Percentiles rank a stretch among this genome's conserved stretches.
Conservation (phyloP, 192 early-diverging fungal genomes). For the Coemansia sp. region DNA sequence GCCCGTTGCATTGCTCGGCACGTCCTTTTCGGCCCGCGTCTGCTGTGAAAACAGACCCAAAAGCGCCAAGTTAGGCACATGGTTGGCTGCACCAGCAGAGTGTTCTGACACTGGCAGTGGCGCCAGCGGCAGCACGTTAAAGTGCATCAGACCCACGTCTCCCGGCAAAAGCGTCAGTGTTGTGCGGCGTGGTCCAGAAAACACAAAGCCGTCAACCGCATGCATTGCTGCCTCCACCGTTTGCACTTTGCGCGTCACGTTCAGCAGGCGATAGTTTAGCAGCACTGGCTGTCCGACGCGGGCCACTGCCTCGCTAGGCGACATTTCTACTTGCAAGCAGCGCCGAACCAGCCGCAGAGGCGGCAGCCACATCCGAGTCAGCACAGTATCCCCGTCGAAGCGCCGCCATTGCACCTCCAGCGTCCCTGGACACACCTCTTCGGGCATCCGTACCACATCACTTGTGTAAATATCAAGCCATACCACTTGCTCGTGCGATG, state of each 20-base stretch:
- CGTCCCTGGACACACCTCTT: conserved; percentile 15
- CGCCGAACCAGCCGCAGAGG: conserved; percentile 20
- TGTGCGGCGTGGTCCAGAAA: conserved; percentile 31
- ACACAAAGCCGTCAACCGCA: conserved; percentile 41
- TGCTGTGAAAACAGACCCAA: conserved; percentile 1
- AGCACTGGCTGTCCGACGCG: conserved; percentile 29
- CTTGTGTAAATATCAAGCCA: conserved; percentile 29
- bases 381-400: neutral
- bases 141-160: conserved; percentile 15
- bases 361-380: conserved; percentile 33
- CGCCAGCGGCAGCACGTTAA: conserved; percentile 26
- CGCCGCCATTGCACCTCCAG: conserved; percentile 40
- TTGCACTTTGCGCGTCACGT: conserved; percentile 20
- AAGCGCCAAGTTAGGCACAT: conserved; percentile 5
- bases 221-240: conserved; percentile 33
- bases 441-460: conserved; percentile 32
- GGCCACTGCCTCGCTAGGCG: conserved; percentile 8
- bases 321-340: conserved; percentile 22
- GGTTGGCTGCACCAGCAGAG: neutral
- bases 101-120: neutral
- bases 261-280: conserved; percentile 28
- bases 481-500: conserved; percentile 23
- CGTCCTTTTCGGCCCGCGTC: neutral
- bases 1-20: conserved; percentile 15
- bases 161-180: conserved; percentile 29